A percentile compares a stretch with the other conserved stretches of the same genome.
phyloP scores from a whole-genome alignment of 768 basidiomycete species.

The Terana coerulea region DNA sequence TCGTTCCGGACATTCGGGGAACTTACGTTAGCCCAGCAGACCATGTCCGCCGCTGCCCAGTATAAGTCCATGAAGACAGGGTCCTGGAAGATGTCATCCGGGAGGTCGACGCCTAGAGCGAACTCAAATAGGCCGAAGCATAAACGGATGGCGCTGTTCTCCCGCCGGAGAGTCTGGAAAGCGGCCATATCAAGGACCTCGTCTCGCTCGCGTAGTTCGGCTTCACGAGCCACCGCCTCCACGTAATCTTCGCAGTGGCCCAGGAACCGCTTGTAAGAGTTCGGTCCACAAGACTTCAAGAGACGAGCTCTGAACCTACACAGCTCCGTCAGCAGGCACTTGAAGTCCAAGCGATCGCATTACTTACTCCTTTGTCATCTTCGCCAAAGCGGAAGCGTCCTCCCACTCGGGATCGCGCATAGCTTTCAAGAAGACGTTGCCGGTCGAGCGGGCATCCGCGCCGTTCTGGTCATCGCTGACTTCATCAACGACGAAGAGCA shows the following conservation, averaged over 20 bases:
- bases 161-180: conserved; percentile 58
- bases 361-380: conserved; percentile 59
- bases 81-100: conserved; percentile 58
- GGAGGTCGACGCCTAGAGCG: conserved; percentile 59
- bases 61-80: conserved; percentile 51
- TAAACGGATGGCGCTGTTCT: conserved; percentile 66
- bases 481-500: conserved; percentile 62
- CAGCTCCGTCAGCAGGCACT: not conserved
- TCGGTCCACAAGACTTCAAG: conserved; percentile 39
- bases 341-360: not conserved
- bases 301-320: conserved; percentile 59
- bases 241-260: conserved; percentile 55
- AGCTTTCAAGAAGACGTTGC: conserved; percentile 50
- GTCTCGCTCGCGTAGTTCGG: conserved; percentile 57
- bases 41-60: conserved; percentile 62
- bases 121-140: conserved; percentile 68
- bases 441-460: conserved; percentile 50
- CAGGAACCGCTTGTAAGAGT: conserved; percentile 47
- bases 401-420: conserved; percentile 54
- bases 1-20: no score
- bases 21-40: conserved; percentile 71
- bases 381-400: conserved; percentile 53
- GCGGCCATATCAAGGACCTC: conserved; percentile 51
- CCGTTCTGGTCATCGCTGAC: conserved; percentile 67
- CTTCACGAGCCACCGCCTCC: conserved; percentile 55